Evolutionary conservation across 2,329 filamentous ascomycete genomes (phyloP), one percentile per base, ranked within the genome.

Genomic region (Hansfordia pulvinata): DNA sequence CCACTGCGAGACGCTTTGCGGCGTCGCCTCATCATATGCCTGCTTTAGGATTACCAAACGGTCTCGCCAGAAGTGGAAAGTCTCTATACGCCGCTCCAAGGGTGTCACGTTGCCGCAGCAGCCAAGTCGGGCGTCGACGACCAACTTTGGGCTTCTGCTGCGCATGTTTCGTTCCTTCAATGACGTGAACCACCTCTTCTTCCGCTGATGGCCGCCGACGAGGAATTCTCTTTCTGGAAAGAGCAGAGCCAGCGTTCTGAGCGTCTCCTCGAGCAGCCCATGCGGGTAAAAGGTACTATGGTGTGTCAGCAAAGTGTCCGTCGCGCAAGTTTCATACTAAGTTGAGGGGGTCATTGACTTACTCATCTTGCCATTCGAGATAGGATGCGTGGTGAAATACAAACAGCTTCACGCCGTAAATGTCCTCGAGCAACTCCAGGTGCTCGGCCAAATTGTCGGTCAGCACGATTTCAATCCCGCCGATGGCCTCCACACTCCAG

Each of bases 1-100:
- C 52, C 50, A 59, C 23, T 60, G 50, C 0, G 39, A 40, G 1
- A 61, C 19, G 0, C 40, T 50, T 15, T 36, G 36, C 6, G 54
- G 46, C 25, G 43, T 31, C 4, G 52, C 32, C 32, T 60, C 44
- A 33, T 62, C 47, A 23, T 54, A 55, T 10, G 39, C 43, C 27
- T 59, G 47, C 37, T 60, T 59, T 3, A 63, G 33, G 2, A 54
- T 49, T 1, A 56, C 43, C 1, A 64, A 36, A 0, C 53, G 46
- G 22, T 64, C 55, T 14, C 47, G 46, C 58, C 59, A 63, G 36
- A 49, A 54, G 0, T 23, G 27, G 29, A 57, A 56, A 2, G 37
- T 37, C 10, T 48, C 43, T 6, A 54, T 41, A 8, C 41, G 44
- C 5, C 53, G 37, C 18, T 52, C 41, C 17, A 50, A 41, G 6